These are phyloP conservation scores for Lentinula guzmanii DNA, from an alignment of 768 basidiomycete genomes.

Conservation along the genomic window DNA sequence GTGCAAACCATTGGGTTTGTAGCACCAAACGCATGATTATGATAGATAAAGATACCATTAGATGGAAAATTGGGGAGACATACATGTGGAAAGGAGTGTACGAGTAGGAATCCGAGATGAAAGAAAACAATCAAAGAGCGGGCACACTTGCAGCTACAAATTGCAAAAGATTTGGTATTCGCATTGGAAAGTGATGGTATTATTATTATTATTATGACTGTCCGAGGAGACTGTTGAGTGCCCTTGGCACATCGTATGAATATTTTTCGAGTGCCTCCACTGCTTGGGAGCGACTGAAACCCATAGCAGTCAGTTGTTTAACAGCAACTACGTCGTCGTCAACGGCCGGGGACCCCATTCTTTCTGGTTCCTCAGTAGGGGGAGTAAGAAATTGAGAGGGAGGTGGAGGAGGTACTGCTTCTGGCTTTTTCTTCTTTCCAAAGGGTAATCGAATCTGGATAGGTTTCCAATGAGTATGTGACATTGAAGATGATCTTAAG, in stretches of 20 bases:
- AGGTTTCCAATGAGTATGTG: conserved; percentile 6
- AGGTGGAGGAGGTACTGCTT: conserved; percentile 36
- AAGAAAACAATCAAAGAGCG: not conserved
- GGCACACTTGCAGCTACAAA: not conserved
- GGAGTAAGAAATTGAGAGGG: conserved; percentile 33
- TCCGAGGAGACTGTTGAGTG: conserved; percentile 69
- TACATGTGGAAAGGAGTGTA: not conserved
- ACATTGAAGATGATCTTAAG: not conserved
- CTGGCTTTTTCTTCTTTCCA: conserved; percentile 65
- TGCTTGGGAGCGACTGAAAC: conserved; percentile 79
- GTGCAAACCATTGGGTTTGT: no score
- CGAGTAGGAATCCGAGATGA: not conserved
- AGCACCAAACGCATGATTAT: no score
- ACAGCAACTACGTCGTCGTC: conserved; percentile 75
- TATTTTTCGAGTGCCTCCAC: conserved; percentile 80
- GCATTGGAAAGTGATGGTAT: not conserved
- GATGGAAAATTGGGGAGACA: not conserved
- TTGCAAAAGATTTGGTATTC: not conserved
- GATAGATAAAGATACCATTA: not conserved
- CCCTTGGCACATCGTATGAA: conserved; percentile 76
- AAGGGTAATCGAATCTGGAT: conserved; percentile 73
- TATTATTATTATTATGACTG: conserved; percentile 2
- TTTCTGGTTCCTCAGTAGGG: conserved; percentile 38
- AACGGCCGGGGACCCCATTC: conserved; percentile 42
- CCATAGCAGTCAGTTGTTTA: conserved; percentile 82